A percentile compares a stretch with the other conserved stretches of the same genome.
Evolutionary conservation across 2,329 filamentous ascomycete genomes (phyloP).

Genomic region (Stagonosporopsis tanaceti): DNA sequence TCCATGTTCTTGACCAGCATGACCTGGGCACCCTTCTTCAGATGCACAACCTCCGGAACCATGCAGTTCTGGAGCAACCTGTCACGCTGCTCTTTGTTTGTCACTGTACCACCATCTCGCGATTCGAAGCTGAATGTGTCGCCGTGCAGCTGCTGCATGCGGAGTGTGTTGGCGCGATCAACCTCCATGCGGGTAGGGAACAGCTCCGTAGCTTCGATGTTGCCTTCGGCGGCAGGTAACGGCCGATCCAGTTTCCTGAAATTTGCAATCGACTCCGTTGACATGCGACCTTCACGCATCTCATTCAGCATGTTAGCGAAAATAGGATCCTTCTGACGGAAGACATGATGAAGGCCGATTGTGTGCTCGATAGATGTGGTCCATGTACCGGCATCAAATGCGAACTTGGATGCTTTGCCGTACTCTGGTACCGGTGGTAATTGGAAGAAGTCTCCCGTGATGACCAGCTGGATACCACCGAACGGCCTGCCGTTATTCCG

Average conservation of each 20-base stretch:
- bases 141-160: slow-evolving; percentile 77
- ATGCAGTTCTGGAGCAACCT: slow-evolving; percentile 89
- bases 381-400: slow-evolving; percentile 93
- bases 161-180: slow-evolving; percentile 79
- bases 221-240: slow-evolving; percentile 68
- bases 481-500: slow-evolving; percentile 92
- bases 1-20: slow-evolving; percentile 99
- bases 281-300: slow-evolving; percentile 89
- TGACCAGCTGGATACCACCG: slow-evolving; percentile 93
- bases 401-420: slow-evolving; percentile 79
- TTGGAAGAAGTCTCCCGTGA: slow-evolving; percentile 98
- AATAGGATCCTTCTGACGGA: slow-evolving; percentile 88
- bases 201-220: slow-evolving; percentile 86
- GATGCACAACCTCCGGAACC: slow-evolving; percentile 79
- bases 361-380: slow-evolving; percentile 92
- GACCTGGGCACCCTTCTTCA: slow-evolving; percentile 94
- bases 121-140: slow-evolving; percentile 74
- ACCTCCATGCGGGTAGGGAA: slow-evolving; percentile 93
- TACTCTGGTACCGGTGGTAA: slow-evolving; percentile 89
- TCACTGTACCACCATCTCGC: slow-evolving; percentile 72
- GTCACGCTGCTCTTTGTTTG: slow-evolving; percentile 73
- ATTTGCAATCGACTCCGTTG: slow-evolving; percentile 74
- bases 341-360: slow-evolving; percentile 92
- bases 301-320: slow-evolving; percentile 98
- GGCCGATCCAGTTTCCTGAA: slow-evolving; percentile 79